Evolutionary conservation across 2,329 filamentous ascomycete species (phyloP), one percentile per base, ranked within the genome.

Genomic region (Aspergillus sp.): DNA sequence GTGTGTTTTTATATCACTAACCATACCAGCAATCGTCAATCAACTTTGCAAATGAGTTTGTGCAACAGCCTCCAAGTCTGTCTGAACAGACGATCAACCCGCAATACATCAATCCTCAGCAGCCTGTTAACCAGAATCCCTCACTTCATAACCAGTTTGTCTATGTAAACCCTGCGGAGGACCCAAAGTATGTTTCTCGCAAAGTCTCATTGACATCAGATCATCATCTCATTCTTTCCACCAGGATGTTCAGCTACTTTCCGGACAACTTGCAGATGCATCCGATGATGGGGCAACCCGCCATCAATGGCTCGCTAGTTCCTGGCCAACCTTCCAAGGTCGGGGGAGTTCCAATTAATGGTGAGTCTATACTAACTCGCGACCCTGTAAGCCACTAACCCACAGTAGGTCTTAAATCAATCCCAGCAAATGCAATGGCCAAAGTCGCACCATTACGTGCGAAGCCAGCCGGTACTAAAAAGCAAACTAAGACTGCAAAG

Each of bases 51-150:
- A 71, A 70, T 53, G 70, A 74, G 28, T 79, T 73, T 55, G 28
- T 69, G 13, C 66, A 69, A 13, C 60, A 64, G 25, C 62, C 68
- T 19, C 61, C 64, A 3, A 64, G 60, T 49, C 63, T 72, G 17
- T 57, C 64, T 15, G 72, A 70, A 48, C 74, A 71, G 34, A 79
- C 77, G 4, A 79, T 80, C 51, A 74, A 80, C 53, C 77, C 77
- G 0, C 76, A 77, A 34, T 79, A 75, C 45, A 70, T 79, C 6
- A 74, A 72, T 28, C 61, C 72, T 8, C 69, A 70, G 38, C 68
- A 74, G 54, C 54, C 66, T 17, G 53, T 66, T 17, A 69, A 59
- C 23, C 72, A 68, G 19, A 69, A 69, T 25, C 30, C 66, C 17
- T 41, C 63, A n/a, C 62, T 73, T 5, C 63, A 69, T 25, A 72